Base-by-base conservation (phyloP, 371 early-diverging fungal species). In the Mortierella sp. region DNA sequence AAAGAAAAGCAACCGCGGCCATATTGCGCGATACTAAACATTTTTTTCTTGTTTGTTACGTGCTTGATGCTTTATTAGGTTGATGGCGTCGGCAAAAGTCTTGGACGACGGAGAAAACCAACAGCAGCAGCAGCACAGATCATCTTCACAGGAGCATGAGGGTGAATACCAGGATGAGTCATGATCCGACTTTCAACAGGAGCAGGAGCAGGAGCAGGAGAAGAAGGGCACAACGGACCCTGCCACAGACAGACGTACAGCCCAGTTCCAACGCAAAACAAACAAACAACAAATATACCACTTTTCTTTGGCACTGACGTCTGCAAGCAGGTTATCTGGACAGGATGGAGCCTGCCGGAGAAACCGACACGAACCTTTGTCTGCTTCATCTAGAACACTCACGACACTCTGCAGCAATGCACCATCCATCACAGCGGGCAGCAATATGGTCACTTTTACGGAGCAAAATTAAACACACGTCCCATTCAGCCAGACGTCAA, bases 21-120 rank as follows among this genome's bases (percentile, higher is more conserved):
- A 38, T 38, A 38, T 38, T 3, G 42, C 42, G 1, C 42, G 5
- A 38, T 38, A 38, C 42, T 38, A 38, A 38, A 5, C 5, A 38
- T 38, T 38, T 38, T 38, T 13, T 31, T 31, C 28, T 68, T n/a
- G 44, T 72, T 19, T 65, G 42, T 58, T 28, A n/a, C 28, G 26
- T 26, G 16, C 45, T 44, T 45, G 0, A 48, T 34, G 28, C 21
- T 26, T 26, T 3, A 38, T 75, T 76, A 80, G 78, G 42, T 31
- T 84, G 54, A 84, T 78, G 73, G 80, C 78, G 24, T 84, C 84
- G 8, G 72, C 80, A 11, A 70, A 58, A 38, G 70, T 80, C 13
- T 44, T 84, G 70, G 74, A 68, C 19, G 84, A 77, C 10, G 73
- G 72, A 19, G 77, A 65, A 48, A 72, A 75, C 26, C 50, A 73